Evolutionary conservation across 2,329 filamentous ascomycete species (phyloP), one percentile per base, ranked within the genome.

Genomic region (Colletotrichum sp.): DNA sequence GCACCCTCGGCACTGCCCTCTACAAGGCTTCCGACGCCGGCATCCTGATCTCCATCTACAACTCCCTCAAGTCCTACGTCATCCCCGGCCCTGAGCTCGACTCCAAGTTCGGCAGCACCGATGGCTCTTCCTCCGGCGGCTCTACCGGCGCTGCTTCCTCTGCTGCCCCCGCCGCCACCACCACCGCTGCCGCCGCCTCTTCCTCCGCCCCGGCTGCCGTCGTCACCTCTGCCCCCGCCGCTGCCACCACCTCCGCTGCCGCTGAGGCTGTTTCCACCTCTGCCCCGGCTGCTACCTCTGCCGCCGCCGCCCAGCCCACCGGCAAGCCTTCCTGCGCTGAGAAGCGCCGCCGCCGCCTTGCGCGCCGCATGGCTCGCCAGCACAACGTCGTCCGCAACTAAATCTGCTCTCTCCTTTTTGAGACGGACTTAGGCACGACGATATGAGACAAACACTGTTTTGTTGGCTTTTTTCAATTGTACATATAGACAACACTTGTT

Each of bases 41-140:
- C 34, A 82, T 85, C 60, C 79, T 81, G 7, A 82, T 85, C 79
- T 84, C 83, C 80, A 80, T 85, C 64, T 85, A 84, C 79, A 69
- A 71, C 55, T 25, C 75, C 13, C 82, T 82, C 68, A 71, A 64
- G 48, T 78, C 75, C 61, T 84, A 84, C 78, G 71, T 78, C 19
- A 83, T 84, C n/a, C 83, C 83, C 8, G 83, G 83, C 3, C 83
- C 83, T 16, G 68, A 63, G 78, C 25, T 60, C 67, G 34, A 32
- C 48, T 28, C 74, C 27, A 57, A 72, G 12, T 59, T 61, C 65
- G 70, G 32, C 70, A 63, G 39, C 66, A 67, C 52, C n/a, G 70
- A 59, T 3, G 66, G 55, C 34, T 74, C 73, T 44, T 65, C 65
- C 27, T 66, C 81, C 70, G 81, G 80, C 72, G 78, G 76, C 25